Evolutionary conservation across 495 filamentous ascomycete species (phyloP).

Genomic region (Podospora didyma): DNA sequence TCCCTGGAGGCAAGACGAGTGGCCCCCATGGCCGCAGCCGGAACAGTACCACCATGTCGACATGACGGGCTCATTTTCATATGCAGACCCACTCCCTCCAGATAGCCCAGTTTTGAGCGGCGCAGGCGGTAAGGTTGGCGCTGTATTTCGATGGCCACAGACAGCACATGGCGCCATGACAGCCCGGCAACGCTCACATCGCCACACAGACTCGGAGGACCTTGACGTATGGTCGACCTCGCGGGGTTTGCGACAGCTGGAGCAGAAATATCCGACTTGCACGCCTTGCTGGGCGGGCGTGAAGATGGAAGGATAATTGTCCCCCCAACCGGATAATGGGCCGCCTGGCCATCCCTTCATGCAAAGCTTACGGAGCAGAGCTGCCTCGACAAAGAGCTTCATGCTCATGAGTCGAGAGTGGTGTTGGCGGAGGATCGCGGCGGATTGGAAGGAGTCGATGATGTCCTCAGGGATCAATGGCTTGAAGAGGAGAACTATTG

Average conservation of each 20-base stretch:
- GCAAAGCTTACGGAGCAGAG: conserved; percentile 64
- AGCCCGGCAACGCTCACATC: conserved; percentile 41
- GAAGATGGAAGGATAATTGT: conserved; percentile 57
- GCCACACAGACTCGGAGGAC: conserved; percentile 39
- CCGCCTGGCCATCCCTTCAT: conserved; percentile 45
- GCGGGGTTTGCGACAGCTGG: conserved; percentile 47
- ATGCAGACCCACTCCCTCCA: background rate
- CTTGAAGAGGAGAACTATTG: conserved; percentile 49
- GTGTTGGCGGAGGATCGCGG: conserved; percentile 58
- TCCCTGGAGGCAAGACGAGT: conserved; percentile 60
- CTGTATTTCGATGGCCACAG: conserved; percentile 36
- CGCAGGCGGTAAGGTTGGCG: conserved; percentile 15
- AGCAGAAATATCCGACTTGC: conserved; percentile 45
- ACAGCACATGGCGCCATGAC: conserved; percentile 42
- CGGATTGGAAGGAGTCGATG: conserved; percentile 44
- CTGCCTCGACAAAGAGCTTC: conserved; percentile 63
- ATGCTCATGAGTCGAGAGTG: conserved; percentile 61
- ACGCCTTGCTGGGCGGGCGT: conserved; percentile 49
- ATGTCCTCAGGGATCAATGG: conserved; percentile 45
- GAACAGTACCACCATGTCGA: conserved; percentile 67
- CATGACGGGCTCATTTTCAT: conserved; percentile 22
- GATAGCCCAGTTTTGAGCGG: background rate
- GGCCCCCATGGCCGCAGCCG: conserved; percentile 71
- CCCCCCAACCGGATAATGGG: conserved; percentile 33
- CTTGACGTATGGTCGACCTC: conserved; percentile 40